Percentiles rank a stretch among this genome's conserved stretches.
phyloP scores from a whole-genome alignment of 495 filamentous ascomycete species.

The Penicillium canescens region DNA sequence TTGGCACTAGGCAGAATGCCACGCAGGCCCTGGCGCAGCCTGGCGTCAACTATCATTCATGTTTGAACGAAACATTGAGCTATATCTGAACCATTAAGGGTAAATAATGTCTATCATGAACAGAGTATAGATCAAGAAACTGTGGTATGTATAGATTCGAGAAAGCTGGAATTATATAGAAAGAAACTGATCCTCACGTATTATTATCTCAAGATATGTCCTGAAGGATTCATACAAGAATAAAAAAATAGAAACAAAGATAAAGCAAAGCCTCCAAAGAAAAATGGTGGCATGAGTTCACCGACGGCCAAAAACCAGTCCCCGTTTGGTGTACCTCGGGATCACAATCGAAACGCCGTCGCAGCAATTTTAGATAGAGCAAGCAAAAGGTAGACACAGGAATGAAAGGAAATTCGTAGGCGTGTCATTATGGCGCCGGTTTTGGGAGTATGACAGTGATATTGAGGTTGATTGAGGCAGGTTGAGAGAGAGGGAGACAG shows the following conservation, averaged over 20 bases:
- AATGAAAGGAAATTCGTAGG: conserved; percentile 40
- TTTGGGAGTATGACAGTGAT: conserved; percentile 10
- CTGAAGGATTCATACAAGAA: conserved; percentile 6
- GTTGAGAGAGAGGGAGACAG: not conserved
- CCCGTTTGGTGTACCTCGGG: conserved; percentile 8
- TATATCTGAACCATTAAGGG: no score
- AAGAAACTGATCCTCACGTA: not conserved
- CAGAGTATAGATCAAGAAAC: no score
- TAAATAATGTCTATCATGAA: no score
- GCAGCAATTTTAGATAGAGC: conserved; percentile 18
- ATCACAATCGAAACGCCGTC: conserved; percentile 12
- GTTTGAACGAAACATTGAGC: no score
- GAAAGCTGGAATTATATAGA: not conserved
- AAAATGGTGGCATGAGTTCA: not conserved
- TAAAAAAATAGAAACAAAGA: not conserved
- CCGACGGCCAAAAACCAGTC: not conserved
- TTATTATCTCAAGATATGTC: not conserved
- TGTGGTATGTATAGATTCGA: no score
- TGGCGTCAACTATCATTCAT: no score
- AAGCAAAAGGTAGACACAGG: conserved; percentile 2
- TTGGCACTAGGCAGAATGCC: not conserved
- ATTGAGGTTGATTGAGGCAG: not conserved
- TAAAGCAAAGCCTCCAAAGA: not conserved
- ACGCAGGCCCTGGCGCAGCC: not conserved
- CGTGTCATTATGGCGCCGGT: conserved; percentile 27